phyloP scores from a whole-genome alignment of 208 protist species.

The Acanthamoeba lugdunensis region DNA sequence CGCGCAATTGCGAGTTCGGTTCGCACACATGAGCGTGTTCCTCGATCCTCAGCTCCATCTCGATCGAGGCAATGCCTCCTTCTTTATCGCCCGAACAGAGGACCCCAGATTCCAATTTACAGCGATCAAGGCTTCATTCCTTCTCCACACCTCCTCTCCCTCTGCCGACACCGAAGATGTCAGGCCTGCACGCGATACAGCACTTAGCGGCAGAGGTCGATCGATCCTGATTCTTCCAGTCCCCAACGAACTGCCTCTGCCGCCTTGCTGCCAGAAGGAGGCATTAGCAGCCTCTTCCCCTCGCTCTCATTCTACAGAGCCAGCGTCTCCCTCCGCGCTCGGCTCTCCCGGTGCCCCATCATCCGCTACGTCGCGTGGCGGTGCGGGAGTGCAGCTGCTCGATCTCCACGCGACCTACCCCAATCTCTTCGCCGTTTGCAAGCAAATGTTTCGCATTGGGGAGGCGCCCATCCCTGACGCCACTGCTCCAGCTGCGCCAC shows the following conservation, averaged over 20 bases:
- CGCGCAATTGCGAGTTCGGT: too few relatives aligned
- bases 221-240: slow-evolving; percentile 40
- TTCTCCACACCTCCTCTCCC: not conserved
- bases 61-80: not conserved
- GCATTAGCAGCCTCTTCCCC: not conserved
- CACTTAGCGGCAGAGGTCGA: not conserved
- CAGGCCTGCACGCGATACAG: not conserved
- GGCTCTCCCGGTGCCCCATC: not conserved
- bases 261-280: slow-evolving; percentile 9
- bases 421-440: slow-evolving; percentile 5
- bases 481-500: not conserved
- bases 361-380: too few relatives aligned
- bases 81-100: slow-evolving; percentile 18
- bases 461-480: too few relatives aligned
- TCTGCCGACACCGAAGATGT: not conserved
- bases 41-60: not conserved
- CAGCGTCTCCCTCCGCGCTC: not conserved
- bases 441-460: not conserved
- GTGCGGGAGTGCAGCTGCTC: slow-evolving; percentile 13
- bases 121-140: slow-evolving; percentile 9
- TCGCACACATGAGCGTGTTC: too few relatives aligned
- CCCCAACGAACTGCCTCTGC: slow-evolving; percentile 1
- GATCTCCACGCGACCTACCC: slow-evolving; percentile 8
- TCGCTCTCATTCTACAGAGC: not conserved
- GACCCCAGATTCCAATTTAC: slow-evolving; percentile 31